Evolutionary conservation across 805 yeast species (phyloP).

Genomic region (Phaffomyces antillensis): DNA sequence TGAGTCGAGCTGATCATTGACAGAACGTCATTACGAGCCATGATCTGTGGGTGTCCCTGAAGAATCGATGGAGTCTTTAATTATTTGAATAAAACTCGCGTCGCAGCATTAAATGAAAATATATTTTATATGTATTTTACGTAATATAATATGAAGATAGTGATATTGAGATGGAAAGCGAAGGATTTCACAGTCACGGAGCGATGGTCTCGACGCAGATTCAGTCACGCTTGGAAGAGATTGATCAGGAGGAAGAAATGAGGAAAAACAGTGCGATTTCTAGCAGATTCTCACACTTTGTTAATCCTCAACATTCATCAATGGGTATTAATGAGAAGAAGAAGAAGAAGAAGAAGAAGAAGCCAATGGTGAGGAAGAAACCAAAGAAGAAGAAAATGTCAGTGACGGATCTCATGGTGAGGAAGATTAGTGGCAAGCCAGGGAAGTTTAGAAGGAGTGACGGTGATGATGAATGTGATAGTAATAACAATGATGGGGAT

Average conservation of each 20-base stretch:
- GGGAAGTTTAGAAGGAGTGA: background rate
- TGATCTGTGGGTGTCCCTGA: no score
- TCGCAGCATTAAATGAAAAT: no score
- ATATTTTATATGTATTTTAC: no score
- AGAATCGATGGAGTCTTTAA: no score
- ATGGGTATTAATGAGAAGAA: background rate
- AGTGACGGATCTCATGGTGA: slow-evolving; percentile 2
- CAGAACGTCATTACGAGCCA: slow-evolving; percentile 1
- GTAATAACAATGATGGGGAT: background rate
- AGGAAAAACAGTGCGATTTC: no score
- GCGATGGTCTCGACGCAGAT: slow-evolving; percentile 19
- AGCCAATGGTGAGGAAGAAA: background rate
- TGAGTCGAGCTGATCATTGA: slow-evolving; percentile 1
- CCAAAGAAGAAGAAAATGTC: slow-evolving; percentile 3
- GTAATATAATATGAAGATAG: background rate
- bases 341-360: background rate
- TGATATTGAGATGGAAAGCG: no score
- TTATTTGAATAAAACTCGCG: no score
- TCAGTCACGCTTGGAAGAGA: slow-evolving; percentile 17
- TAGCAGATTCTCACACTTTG: slow-evolving; percentile 1
- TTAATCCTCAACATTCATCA: background rate
- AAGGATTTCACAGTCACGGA: background rate
- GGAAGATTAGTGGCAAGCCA: slow-evolving; percentile 8
- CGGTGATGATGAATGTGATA: background rate
- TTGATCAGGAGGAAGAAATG: slow-evolving; percentile 6